Base-by-base conservation (phyloP, 1,139 yeast genomes). In the Yamadazyma trypodendri region DNA sequence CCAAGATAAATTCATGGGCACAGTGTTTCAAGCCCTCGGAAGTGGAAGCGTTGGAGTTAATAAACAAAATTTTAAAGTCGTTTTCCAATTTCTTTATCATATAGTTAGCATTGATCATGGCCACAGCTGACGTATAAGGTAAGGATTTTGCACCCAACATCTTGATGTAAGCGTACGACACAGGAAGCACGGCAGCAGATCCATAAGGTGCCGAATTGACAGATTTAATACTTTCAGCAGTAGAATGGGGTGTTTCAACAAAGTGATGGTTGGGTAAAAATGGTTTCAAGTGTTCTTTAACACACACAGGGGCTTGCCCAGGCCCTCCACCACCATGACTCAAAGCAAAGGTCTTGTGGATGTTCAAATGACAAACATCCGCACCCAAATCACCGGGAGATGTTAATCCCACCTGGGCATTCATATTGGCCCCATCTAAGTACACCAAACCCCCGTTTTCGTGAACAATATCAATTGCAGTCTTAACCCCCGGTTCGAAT, bases 291-390 rank as follows among this genome's bases (percentile, higher is more conserved):
- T 89, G 96, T 41, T 74, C 68, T 54, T 83, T 84, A 46, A 90
- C 97, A 74, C 97, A 89, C 44, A 92, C 94, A 41, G 98, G 97
- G 9, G 97, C 98, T 58, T 90, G 95, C 54, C 97, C 98, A 31
- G 98, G 98, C 35, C 98, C 98, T 60, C 98, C 98, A 56, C 98
- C 98, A 55, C 98, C 98, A 60, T 92, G 98, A 44, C 96, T 95
- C 58, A 92, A 89, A 35, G 97, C 92, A 71, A 92, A 92, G 1
- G 98, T 92, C 69, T 92, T 92, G 72, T 92, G 98, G 58, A 92
- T 74, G 61, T 92, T 92, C 68, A 92, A 76, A 58, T 92, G 98
- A 65, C 98, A 92, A 32, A 92, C 97, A 65, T 92, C 98, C n/a
- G 97, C 97, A 38, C 97, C 97, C 54, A 92, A 72, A 58, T 89